Evolutionary conservation across 2,329 filamentous ascomycete species (phyloP).

Genomic region (Daldinia sp.): DNA sequence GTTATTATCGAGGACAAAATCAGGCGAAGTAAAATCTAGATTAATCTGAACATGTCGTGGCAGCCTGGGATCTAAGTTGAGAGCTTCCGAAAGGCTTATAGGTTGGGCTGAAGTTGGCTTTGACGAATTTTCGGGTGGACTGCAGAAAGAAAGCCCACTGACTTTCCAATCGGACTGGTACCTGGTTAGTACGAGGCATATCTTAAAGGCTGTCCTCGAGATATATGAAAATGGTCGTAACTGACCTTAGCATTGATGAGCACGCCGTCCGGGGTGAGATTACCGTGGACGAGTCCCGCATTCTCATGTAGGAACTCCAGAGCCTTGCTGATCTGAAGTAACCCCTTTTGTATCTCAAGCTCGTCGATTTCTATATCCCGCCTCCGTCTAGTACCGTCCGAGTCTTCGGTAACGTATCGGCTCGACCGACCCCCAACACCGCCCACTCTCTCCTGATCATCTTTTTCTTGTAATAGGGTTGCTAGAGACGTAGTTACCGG

Average conservation of each 20-base stretch:
- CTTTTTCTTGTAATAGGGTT: slow-evolving; percentile 84
- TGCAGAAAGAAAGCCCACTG: slow-evolving; percentile 89
- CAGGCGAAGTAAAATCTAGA: slow-evolving; percentile 91
- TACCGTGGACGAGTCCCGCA: slow-evolving; percentile 91
- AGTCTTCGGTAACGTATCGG: slow-evolving; percentile 82
- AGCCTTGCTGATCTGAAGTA: slow-evolving; percentile 92
- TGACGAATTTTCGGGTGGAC: slow-evolving; percentile 78
- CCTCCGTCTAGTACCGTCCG: slow-evolving; percentile 74
- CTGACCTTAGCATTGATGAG: slow-evolving; percentile 90
- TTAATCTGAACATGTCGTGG: slow-evolving; percentile 86
- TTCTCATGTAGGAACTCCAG: slow-evolving; percentile 96
- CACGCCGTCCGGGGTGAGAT: slow-evolving; percentile 91
- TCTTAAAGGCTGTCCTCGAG: not conserved
- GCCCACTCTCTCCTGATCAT: slow-evolving; percentile 78
- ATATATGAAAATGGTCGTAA: slow-evolving; percentile 22
- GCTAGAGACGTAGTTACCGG: slow-evolving; percentile 88
- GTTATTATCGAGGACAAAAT: slow-evolving; percentile 92
- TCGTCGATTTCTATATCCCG: slow-evolving; percentile 94
- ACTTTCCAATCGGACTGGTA: slow-evolving; percentile 95
- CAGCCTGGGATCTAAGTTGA: slow-evolving; percentile 85
- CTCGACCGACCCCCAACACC: slow-evolving; percentile 75
- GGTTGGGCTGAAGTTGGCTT: slow-evolving; percentile 79
- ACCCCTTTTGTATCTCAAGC: slow-evolving; percentile 94
- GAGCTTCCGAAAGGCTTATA: slow-evolving; percentile 81
- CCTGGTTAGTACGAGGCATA: slow-evolving; percentile 43